These are phyloP conservation scores for Trematosphaeria pertusa DNA, from an alignment of 2,329 filamentous ascomycete genomes.

Conservation along the genomic window DNA sequence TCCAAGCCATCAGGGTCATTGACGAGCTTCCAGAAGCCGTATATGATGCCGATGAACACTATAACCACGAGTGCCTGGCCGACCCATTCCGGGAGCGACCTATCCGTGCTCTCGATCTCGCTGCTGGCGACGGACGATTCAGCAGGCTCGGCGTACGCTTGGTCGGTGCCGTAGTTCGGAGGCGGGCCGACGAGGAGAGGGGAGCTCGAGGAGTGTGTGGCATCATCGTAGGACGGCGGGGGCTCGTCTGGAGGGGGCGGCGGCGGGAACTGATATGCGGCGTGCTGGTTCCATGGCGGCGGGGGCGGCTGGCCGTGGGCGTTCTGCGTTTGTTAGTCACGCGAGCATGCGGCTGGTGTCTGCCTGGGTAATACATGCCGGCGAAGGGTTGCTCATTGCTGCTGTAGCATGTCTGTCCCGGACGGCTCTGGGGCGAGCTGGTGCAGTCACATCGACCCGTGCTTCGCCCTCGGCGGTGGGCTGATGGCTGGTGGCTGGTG, in stretches of 20 bases:
- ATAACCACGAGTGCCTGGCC: slow-evolving; percentile 37
- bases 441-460: not conserved
- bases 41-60: slow-evolving; percentile 37
- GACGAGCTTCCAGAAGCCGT: slow-evolving; percentile 39
- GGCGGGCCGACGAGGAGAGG: slow-evolving; percentile 40
- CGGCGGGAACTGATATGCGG: slow-evolving; percentile 18
- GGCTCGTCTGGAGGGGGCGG: slow-evolving; percentile 30
- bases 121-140: slow-evolving; percentile 39
- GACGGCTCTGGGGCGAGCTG: not conserved
- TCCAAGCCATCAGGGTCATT: slow-evolving; percentile 24
- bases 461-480: not conserved
- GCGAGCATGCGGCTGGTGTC: not conserved
- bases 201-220: slow-evolving; percentile 27
- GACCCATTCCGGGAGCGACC: slow-evolving; percentile 35
- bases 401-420: not conserved
- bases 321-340: slow-evolving; percentile 15
- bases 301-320: slow-evolving; percentile 9
- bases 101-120: slow-evolving; percentile 29
- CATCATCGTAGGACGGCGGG: slow-evolving; percentile 45
- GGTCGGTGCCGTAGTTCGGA: slow-evolving; percentile 40
- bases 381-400: slow-evolving; percentile 2
- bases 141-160: slow-evolving; percentile 34
- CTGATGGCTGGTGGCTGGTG: too few species aligned
- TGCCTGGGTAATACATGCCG: too few species aligned
- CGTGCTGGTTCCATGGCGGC: slow-evolving; percentile 19